Evolutionary conservation across 371 early-diverging fungal species (phyloP).

Genomic region (Lichtheimia ramosa): DNA sequence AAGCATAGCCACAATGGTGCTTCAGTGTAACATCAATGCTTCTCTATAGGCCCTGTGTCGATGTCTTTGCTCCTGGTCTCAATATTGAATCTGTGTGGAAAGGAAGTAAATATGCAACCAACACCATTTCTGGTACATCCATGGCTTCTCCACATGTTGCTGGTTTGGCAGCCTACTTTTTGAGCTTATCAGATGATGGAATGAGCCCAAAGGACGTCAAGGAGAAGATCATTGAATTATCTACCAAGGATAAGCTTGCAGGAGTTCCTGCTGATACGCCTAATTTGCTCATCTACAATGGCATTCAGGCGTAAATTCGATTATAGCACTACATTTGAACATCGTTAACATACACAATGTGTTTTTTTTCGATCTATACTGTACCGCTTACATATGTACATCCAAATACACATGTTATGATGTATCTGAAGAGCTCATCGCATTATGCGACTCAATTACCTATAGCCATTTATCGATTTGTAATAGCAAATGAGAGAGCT

Average conservation of each 20-base stretch:
- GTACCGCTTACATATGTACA: too few relatives aligned
- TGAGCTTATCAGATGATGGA: constrained; percentile 55
- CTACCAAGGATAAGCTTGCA: constrained; percentile 66
- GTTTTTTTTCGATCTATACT: too few relatives aligned
- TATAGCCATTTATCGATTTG: too few relatives aligned
- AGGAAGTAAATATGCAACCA: constrained; percentile 69
- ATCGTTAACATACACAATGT: too few relatives aligned
- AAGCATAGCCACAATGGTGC: too few relatives aligned
- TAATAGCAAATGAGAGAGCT: too few relatives aligned
- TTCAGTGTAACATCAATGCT: too few relatives aligned
- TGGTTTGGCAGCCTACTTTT: constrained; percentile 89
- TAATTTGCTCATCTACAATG: constrained; percentile 83
- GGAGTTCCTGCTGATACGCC: constrained; percentile 70
- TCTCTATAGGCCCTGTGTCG: constrained; percentile 71
- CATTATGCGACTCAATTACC: too few relatives aligned
- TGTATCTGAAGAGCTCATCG: too few relatives aligned
- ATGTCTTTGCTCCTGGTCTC: constrained; percentile 92
- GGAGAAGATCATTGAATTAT: constrained; percentile 63
- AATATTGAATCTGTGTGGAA: constrained; percentile 90
- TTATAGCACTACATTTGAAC: too few relatives aligned
- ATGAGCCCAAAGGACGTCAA: constrained; percentile 82
- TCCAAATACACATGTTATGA: too few relatives aligned
- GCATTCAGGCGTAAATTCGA: not conserved
- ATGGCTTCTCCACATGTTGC: constrained; percentile 99
- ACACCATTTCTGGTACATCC: constrained; percentile 94